Evolutionary conservation across 2,329 filamentous ascomycete species (phyloP).

Genomic region (Dothideomycetes sp.): DNA sequence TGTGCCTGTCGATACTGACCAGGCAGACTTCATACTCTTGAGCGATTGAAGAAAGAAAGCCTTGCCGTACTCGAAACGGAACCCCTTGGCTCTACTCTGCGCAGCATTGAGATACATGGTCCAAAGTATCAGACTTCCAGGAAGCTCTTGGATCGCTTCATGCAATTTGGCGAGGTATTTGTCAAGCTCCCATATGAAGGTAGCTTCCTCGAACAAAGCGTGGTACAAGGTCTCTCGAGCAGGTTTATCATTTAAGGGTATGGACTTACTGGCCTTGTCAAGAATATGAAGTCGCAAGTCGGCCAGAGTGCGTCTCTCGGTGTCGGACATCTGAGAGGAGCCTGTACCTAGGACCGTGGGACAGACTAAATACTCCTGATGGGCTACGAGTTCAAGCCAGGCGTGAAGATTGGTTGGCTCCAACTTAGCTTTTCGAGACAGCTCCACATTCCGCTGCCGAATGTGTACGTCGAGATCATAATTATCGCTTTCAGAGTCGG

Average conservation of each 20-base stretch:
- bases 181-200: conserved; percentile 59
- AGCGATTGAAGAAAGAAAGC: conserved; percentile 50
- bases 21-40: neutral
- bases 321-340: conserved; percentile 39
- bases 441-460: conserved; percentile 45
- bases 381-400: conserved; percentile 69
- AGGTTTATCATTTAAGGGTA: conserved; percentile 25
- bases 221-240: conserved; percentile 52
- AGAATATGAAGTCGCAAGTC: conserved; percentile 74
- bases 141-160: conserved; percentile 44
- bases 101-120: conserved; percentile 58
- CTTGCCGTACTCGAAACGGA: conserved; percentile 57
- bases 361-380: conserved; percentile 60
- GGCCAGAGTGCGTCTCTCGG: conserved; percentile 58
- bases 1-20: neutral
- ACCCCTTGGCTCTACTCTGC: conserved; percentile 55
- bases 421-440: conserved; percentile 54
- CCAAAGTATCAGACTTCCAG: conserved; percentile 57
- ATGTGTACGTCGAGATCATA: conserved; percentile 16
- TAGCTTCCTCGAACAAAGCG: conserved; percentile 62
- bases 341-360: conserved; percentile 26
- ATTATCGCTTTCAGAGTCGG: conserved; percentile 7
- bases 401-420: conserved; percentile 55
- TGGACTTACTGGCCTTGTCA: conserved; percentile 59
- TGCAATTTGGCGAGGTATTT: conserved; percentile 56